Evolutionary conservation across 163 green algal species (phyloP).

Genomic region (Dunaliella salina): DNA sequence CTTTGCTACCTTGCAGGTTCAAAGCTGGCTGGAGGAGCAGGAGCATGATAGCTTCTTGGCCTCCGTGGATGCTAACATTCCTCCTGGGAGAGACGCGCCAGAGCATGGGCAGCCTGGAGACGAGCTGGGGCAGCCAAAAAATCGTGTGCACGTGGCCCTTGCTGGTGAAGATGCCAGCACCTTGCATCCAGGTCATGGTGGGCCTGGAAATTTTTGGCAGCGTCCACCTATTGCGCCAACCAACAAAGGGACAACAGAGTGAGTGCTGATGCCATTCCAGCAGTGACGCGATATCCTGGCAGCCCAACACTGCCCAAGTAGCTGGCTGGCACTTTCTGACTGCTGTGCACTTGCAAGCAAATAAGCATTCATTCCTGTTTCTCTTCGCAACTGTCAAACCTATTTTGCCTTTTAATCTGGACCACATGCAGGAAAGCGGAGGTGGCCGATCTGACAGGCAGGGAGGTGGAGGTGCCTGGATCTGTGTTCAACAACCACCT

Average conservation of each 20-base stretch:
- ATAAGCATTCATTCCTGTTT: not conserved
- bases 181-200: not conserved
- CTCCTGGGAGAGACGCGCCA: no score
- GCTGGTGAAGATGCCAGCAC: not conserved
- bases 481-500: not conserved
- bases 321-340: not conserved
- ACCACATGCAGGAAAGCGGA: not conserved
- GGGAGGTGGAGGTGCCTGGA: not conserved
- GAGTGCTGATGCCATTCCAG: not conserved
- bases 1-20: not conserved
- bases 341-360: not conserved
- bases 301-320: no score
- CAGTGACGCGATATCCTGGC: no score
- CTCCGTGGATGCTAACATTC: not conserved
- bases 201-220: not conserved
- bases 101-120: no score
- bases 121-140: no score
- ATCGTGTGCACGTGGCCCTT: not conserved
- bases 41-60: not conserved
- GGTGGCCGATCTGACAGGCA: not conserved
- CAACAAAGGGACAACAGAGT: not conserved
- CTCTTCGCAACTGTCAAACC: not conserved
- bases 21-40: not conserved
- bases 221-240: not conserved
- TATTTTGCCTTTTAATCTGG: not conserved